These are phyloP conservation scores for Curvularia sp. DNA, from an alignment of 2,329 filamentous ascomycete species.

Conservation along the genomic window DNA sequence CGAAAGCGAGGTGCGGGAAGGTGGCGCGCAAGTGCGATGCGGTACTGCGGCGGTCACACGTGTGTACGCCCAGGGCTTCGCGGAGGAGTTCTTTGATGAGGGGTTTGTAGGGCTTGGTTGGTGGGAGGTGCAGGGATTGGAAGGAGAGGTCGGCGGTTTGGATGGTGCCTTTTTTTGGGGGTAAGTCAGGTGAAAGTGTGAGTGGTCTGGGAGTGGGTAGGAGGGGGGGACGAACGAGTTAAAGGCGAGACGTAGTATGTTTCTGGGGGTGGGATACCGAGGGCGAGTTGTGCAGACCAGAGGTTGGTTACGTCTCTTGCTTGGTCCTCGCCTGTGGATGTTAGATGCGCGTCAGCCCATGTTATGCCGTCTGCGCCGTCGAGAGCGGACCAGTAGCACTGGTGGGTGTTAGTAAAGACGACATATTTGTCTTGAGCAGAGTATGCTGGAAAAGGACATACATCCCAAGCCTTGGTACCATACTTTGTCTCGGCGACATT, in stretches of 20 bases:
- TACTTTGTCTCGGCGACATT: constrained; percentile 73
- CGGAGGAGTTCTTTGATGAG: constrained; percentile 70
- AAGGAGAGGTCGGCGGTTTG: constrained; percentile 70
- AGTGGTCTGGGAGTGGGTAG: background rate
- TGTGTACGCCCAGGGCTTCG: constrained; percentile 72
- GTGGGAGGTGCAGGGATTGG: constrained; percentile 59
- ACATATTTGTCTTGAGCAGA: background rate
- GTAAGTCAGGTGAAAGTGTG: background rate
- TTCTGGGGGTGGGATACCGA: constrained; percentile 66
- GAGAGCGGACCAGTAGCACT: constrained; percentile 69
- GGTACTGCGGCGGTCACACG: constrained; percentile 68
- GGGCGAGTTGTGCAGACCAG: constrained; percentile 61
- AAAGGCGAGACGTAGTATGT: constrained; percentile 71
- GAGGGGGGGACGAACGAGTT: constrained; percentile 55
- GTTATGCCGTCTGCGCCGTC: constrained; percentile 67
- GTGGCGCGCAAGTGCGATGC: constrained; percentile 58
- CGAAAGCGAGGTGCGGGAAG: constrained; percentile 63
- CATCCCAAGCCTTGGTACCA: constrained; percentile 73
- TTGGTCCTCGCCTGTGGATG: constrained; percentile 64
- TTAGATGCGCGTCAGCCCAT: constrained; percentile 71
- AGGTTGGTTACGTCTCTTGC: constrained; percentile 65
- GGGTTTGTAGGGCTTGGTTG: constrained; percentile 61
- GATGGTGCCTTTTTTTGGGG: constrained; percentile 48
- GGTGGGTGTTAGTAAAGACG: background rate
- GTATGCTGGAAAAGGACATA: constrained; percentile 44